Evolutionary conservation across 768 basidiomycete genomes (phyloP).

Genomic region (Russula sp.): DNA sequence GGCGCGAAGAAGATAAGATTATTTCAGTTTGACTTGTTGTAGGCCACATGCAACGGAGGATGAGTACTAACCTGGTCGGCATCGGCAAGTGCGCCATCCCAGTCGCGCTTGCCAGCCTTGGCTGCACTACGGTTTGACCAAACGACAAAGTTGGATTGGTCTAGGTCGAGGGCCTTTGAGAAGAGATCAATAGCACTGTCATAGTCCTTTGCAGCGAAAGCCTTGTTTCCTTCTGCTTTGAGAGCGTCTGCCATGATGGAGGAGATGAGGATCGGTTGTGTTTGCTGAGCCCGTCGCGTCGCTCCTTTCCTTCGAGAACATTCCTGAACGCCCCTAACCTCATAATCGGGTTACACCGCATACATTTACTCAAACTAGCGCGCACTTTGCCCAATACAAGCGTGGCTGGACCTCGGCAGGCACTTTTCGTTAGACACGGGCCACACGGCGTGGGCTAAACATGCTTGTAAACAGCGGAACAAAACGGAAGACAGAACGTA

Average conservation of each 20-base stretch:
- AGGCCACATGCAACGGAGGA: not conserved
- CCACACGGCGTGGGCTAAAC: not conserved
- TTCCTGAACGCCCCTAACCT: constrained; percentile 26
- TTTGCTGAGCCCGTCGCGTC: not conserved
- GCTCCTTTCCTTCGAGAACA: constrained; percentile 23
- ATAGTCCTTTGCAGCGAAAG: constrained; percentile 91
- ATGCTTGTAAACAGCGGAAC: not conserved
- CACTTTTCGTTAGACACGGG: no score
- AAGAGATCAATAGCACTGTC: constrained; percentile 83
- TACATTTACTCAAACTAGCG: no score
- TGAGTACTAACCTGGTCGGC: constrained; percentile 73
- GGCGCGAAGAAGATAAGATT: not conserved
- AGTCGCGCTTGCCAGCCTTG: constrained; percentile 80
- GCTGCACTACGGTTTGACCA: constrained; percentile 94
- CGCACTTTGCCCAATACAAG: no score
- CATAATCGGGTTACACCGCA: not conserved
- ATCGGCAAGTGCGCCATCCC: constrained; percentile 72
- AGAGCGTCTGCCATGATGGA: constrained; percentile 44
- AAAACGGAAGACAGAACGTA: not conserved
- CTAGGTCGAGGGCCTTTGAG: constrained; percentile 76
- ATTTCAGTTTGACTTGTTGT: not conserved
- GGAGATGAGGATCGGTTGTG: not conserved
- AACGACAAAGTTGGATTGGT: constrained; percentile 81
- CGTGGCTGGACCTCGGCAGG: no score
- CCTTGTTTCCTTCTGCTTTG: constrained; percentile 94